Base-by-base conservation (phyloP, 176 grass and related monocot species). In the Phyllostachys edulis region DNA sequence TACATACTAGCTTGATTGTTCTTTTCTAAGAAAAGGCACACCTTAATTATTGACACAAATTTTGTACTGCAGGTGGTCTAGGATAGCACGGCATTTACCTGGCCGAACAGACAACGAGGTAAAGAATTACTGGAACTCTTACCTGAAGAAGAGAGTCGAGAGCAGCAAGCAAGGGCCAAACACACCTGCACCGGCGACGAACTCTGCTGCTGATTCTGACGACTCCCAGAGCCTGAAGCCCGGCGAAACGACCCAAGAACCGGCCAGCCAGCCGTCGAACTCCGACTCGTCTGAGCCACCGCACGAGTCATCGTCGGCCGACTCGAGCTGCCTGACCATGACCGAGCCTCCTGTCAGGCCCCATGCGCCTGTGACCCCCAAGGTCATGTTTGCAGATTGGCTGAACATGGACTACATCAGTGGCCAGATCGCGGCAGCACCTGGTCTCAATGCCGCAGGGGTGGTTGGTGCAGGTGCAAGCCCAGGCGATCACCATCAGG, bases 101-200 rank as follows among this genome's bases (percentile, higher is more conserved):
- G 96, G 96, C 9, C 62, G 96, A 79, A 98, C 96, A 15, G 96
- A 98, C 86, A 98, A 98, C 79, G 96, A 98, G 87, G 89, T 98
- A 0, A 98, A 98, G 87, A 98, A 98, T 65, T 77, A 98, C 87
- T 98, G 96, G 96, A 95, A 98, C 83, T 95, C 96, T 16, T 94
- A 98, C 51, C 91, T 98, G 40, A 98, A 98, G 91, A 98, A 98
- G 90, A 86, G 87, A 63, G 85, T 92, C 1, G 76, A 73, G 63
- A 47, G 78, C 71, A 27, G 52, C 60, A 67, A 73, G 45, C 41
- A 66, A 57, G 82, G 38, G 11, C 84, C 87, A 15, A 40, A 36
- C 44, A 34, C 87, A 36, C 76, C 82, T 6, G 63, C 89, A 2
- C 72, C 84, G 54, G 17, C 78, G 7, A 44, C 73, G 8, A 84